These are phyloP conservation scores for Oryza coarctata DNA, from an alignment of 176 grass and related monocot genomes.

Conservation along the genomic window DNA sequence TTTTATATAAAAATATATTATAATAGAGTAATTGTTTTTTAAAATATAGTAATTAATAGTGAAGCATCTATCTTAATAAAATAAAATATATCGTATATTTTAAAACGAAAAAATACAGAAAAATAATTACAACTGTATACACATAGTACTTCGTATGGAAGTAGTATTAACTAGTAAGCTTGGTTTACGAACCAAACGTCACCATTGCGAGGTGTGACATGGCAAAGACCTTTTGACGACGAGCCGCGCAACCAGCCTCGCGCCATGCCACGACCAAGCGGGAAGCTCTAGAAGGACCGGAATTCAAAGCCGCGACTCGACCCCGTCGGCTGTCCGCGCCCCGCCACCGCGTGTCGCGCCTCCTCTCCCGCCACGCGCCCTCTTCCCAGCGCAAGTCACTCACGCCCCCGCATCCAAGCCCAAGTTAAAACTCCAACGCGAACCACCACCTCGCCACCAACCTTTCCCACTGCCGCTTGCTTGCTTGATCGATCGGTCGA, in stretches of 20 bases:
- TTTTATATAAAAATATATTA: too few species aligned
- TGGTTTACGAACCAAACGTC: background rate
- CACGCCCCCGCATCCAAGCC: too few species aligned
- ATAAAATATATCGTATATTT: too few species aligned
- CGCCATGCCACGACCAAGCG: background rate
- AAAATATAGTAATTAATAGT: too few species aligned
- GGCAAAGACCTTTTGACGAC: background rate
- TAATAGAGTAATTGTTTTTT: too few species aligned
- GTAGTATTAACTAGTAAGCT: too few species aligned
- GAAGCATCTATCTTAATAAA: too few species aligned
- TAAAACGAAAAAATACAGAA: too few species aligned
- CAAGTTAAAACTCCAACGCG: too few species aligned
- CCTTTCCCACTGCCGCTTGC: background rate
- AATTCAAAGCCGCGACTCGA: background rate
- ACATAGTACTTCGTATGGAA: too few species aligned
- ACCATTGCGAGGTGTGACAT: background rate
- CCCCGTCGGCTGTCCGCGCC: too few species aligned
- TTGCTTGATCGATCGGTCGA: background rate
- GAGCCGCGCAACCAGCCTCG: background rate
- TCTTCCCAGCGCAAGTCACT: slow-evolving; percentile 18
- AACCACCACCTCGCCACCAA: slow-evolving; percentile 7
- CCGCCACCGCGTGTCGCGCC: slow-evolving; percentile 4
- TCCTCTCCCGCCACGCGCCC: slow-evolving; percentile 26
- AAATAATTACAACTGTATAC: too few species aligned
- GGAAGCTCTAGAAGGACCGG: background rate